Conservation (phyloP, 257 asterid species). For the Anisodus tanguticus region DNA sequence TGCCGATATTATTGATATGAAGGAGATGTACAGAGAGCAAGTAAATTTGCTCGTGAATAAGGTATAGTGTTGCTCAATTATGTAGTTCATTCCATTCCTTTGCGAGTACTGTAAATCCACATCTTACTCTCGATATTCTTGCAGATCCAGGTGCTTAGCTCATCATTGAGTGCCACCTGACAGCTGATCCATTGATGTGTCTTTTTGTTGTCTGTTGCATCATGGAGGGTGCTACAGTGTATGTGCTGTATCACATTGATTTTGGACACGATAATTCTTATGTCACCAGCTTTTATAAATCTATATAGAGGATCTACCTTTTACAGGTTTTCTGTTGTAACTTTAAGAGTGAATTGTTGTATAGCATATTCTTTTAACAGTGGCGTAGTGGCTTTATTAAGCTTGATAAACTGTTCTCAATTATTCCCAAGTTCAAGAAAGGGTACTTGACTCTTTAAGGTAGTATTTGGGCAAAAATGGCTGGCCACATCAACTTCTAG, state of each 20-base stretch:
- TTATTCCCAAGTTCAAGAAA: neutral
- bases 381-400: neutral
- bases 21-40: slow-evolving; percentile 99
- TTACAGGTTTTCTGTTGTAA: slow-evolving; percentile 16
- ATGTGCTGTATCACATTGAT: slow-evolving; percentile 24
- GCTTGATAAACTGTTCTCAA: neutral
- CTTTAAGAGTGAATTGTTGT: slow-evolving; percentile 14
- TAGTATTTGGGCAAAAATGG: neutral
- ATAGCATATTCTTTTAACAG: slow-evolving; percentile 5
- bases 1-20: slow-evolving; percentile 86
- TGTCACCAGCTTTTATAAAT: slow-evolving; percentile 21
- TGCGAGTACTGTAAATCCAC: neutral
- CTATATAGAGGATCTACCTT: slow-evolving; percentile 20
- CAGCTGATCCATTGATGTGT: neutral
- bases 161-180: slow-evolving; percentile 52
- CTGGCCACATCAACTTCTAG: neutral
- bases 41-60: slow-evolving; percentile 92
- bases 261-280: slow-evolving; percentile 20
- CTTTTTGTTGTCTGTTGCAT: slow-evolving; percentile 30
- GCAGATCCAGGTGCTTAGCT: slow-evolving; percentile 78
- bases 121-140: neutral
- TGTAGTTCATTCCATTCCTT: slow-evolving; percentile 20
- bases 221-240: slow-evolving; percentile 26
- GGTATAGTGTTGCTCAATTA: slow-evolving; percentile 40
- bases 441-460: too few relatives aligned